Evolutionary conservation across 2,329 filamentous ascomycete species (phyloP), one percentile per base, ranked within the genome.

Genomic region (Tolypocladium sp.): DNA sequence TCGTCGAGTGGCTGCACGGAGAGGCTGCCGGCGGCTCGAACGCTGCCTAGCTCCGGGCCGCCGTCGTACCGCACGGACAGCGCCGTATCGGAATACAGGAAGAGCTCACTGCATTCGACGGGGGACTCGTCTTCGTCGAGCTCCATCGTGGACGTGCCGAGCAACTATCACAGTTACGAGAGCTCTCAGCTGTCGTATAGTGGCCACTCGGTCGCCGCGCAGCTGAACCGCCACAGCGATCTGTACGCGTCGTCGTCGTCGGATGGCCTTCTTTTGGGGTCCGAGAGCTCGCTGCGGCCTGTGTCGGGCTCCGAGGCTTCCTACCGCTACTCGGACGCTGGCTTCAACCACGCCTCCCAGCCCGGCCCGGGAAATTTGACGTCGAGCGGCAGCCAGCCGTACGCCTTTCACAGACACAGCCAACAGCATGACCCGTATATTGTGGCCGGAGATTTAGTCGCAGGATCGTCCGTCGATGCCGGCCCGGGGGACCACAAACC

Each of bases 61-160:
- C 33, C 61, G 59, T 51, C 63, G 35, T 69, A 67, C 60, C 68
- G 67, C 57, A 65, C 64, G 59, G 68, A 68, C 41, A 59, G 55
- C 59, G 17, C 33, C 13, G 22, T 54, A 4, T 60, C 59, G 4
- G 55, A 52, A 20, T 17, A 10, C 22, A 49, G 20, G 3, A 61
- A 65, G 35, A 60, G 41, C 53, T 57, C 62, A 33, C 57, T 46
- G 35, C 38, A 53, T 15, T 35, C 51, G 57, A 41, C 49, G 3
- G 37, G 30, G 3, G 33, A 30, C 35, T 41, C 55, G 25, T 42
- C 55, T 17, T 33, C 37, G 2, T 56, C 55, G 38, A 56, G 37
- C 25, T 22, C 55, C 17, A 41, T 44, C 27, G 38, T 35, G 6
- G 40, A 44, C 27, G 25, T 41, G 25, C 37, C 38, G 25, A 35